Evolutionary conservation across 2,329 filamentous ascomycete species (phyloP).

Genomic region (Aspergillus persii): DNA sequence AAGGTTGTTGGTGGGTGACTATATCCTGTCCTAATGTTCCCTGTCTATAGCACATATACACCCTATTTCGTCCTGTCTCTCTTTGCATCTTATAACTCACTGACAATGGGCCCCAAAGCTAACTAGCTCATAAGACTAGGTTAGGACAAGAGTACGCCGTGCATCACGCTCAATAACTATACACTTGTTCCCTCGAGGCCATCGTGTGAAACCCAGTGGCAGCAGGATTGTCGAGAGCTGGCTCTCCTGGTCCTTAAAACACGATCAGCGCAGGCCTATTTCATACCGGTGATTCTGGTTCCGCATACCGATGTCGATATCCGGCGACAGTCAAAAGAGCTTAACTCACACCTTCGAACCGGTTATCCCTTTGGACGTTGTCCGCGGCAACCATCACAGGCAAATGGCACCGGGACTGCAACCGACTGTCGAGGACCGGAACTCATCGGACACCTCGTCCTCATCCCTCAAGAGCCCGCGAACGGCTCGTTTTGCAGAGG

Average conservation of each 20-base stretch:
- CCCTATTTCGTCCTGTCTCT: background rate
- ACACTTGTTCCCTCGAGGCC: background rate
- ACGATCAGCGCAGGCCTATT: background rate
- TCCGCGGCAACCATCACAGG: conserved; percentile 31
- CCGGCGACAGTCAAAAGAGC: conserved; percentile 23
- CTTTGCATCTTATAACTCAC: background rate
- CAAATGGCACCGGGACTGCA: conserved; percentile 29
- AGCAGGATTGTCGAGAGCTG: conserved; percentile 29
- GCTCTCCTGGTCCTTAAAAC: conserved; percentile 29
- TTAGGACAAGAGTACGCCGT: background rate
- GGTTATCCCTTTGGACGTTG: conserved; percentile 40
- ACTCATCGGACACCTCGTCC: conserved; percentile 31
- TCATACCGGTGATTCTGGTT: background rate
- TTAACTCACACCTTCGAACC: conserved; percentile 34
- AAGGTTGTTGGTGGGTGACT: background rate
- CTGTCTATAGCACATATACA: background rate
- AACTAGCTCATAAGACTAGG: conserved; percentile 1
- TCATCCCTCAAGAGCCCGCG: conserved; percentile 52
- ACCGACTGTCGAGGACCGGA: conserved; percentile 26
- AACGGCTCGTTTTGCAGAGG: conserved; percentile 63
- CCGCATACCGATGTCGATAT: conserved; percentile 23
- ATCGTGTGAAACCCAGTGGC: background rate
- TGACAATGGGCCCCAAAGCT: background rate
- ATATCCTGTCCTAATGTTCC: too few relatives aligned
- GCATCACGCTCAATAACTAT: background rate